These are phyloP conservation scores for Tuber aestivum DNA, from an alignment of 495 filamentous ascomycete species.

Conservation along the genomic window DNA sequence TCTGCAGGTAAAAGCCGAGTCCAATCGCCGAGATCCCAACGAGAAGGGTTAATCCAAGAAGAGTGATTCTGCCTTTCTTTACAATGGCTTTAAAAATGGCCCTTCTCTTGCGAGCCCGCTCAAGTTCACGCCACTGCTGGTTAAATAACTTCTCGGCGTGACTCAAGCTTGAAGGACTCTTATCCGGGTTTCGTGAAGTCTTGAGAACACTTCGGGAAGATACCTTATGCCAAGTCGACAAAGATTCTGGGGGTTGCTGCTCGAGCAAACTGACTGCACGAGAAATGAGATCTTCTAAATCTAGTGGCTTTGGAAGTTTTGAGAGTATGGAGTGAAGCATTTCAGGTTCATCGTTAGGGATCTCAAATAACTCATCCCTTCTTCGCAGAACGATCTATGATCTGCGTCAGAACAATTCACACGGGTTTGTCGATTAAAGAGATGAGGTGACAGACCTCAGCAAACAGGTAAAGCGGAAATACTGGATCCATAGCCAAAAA, in stretches of 20 bases:
- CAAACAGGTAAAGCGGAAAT: conserved; percentile 85
- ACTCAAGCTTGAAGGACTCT: conserved; percentile 47
- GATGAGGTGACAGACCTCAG: conserved; percentile 46
- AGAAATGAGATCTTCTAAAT: conserved; percentile 70
- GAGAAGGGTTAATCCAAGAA: conserved; percentile 29
- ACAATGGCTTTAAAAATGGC: conserved; percentile 52
- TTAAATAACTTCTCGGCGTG: conserved; percentile 62
- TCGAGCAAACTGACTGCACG: conserved; percentile 58
- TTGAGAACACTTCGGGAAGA: conserved; percentile 75
- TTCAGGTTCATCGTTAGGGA: conserved; percentile 77
- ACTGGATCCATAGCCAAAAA: conserved; percentile 77
- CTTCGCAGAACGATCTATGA: conserved; percentile 67
- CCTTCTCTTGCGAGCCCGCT: conserved; percentile 55
- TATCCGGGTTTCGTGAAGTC: conserved; percentile 54
- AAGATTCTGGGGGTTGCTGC: conserved; percentile 63
- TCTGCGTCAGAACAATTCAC: conserved; percentile 26
- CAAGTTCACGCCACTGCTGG: conserved; percentile 61
- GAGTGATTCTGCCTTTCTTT: conserved; percentile 50
- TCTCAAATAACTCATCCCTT: conserved; percentile 72
- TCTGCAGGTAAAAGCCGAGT: conserved; percentile 34
- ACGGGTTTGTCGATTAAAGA: conserved; percentile 8
- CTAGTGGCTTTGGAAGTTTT: conserved; percentile 77
- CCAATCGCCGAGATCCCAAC: conserved; percentile 37
- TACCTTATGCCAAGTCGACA: conserved; percentile 67
- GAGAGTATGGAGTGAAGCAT: conserved; percentile 87